Evolutionary conservation across 2,329 filamentous ascomycete species (phyloP), one percentile per base, ranked within the genome.

Genomic region (Phialemonium atrogriseum): DNA sequence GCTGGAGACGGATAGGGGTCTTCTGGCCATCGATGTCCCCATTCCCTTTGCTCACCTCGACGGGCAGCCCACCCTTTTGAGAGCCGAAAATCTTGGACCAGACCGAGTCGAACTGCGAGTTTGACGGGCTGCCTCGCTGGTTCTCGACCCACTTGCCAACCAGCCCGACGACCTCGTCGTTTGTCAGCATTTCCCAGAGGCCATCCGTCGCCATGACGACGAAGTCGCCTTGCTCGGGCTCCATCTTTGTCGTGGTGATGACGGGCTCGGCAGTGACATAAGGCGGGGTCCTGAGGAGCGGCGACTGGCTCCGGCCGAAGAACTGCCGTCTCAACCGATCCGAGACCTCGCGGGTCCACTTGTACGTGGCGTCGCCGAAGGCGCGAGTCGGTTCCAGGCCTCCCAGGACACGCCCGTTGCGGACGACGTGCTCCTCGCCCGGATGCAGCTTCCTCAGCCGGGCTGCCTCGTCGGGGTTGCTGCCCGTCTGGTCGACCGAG

Each of bases 101-200:
- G 4, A 62, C 70, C 59, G 61, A 60, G 47, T 80, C 73, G 33
- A 91, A 64, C 68, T 84, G 86, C 3, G 80, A 79, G 36, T 57
- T 64, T 26, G 64, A 60, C 4, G 58, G 53, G 30, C 51, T 55
- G 48, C 50, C 30, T 21, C 64, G 62, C 53, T 95, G 83, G 14
- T 75, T 77, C 55, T 98, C 91, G 28, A 98, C 77, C 91, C 91
- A 98, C 56, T 94, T 86, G 11, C 89, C 93, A 5, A 98, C 91
- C 3, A 98, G 74, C 1, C 91, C 91, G 30, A 98, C 84, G 2
- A 95, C 91, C 63, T 98, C 91, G 53, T 98, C 91, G 49, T 96
- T 98, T 28, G 86, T 95, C 39, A 98, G 70, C 91, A 96, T 96
- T 60, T 98, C 91, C 91, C 91, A 98, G 1, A 98, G 70, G 4